Evolutionary conservation across 176 grass and related monocot genomes (phyloP).

Genomic region (Oryza brachyantha): DNA sequence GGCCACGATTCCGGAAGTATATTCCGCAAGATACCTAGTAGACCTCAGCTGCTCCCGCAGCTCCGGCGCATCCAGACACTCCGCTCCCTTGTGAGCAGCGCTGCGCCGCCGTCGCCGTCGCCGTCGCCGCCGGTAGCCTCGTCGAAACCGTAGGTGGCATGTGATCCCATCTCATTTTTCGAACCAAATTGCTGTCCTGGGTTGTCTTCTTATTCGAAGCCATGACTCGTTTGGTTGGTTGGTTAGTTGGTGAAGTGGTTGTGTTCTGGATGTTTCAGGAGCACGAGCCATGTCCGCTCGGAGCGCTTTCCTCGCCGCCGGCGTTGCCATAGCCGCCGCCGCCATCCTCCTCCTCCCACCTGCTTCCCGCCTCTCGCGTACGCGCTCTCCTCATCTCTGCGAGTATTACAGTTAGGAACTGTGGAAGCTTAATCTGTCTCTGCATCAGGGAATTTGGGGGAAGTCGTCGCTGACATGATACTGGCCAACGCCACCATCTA

Average conservation of each 20-base stretch:
- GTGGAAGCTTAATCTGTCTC: conserved; percentile 27
- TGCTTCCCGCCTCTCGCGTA: conserved; percentile 28
- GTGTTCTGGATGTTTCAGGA: background rate
- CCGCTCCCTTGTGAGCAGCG: background rate
- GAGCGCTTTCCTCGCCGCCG: conserved; percentile 34
- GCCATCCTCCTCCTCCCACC: conserved; percentile 24
- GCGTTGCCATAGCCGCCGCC: conserved; percentile 16
- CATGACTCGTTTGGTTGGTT: conserved; percentile 2
- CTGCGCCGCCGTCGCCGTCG: background rate
- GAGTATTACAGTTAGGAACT: background rate
- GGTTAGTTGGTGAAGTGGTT: background rate
- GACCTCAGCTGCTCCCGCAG: background rate
- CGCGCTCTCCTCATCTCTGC: background rate
- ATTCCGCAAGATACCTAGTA: background rate
- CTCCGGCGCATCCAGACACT: background rate
- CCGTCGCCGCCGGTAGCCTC: background rate
- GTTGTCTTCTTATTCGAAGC: background rate
- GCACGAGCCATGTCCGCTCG: conserved; percentile 9
- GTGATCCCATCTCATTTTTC: background rate
- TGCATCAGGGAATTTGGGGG: conserved; percentile 32
- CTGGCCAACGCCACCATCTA: conserved; percentile 92
- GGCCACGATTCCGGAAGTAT: background rate
- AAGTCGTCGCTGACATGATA: conserved; percentile 63
- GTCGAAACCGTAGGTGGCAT: background rate
- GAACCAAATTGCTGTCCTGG: background rate